phyloP scores from a whole-genome alignment of 495 filamentous ascomycete species.

The Podospora pseudopauciseta region DNA sequence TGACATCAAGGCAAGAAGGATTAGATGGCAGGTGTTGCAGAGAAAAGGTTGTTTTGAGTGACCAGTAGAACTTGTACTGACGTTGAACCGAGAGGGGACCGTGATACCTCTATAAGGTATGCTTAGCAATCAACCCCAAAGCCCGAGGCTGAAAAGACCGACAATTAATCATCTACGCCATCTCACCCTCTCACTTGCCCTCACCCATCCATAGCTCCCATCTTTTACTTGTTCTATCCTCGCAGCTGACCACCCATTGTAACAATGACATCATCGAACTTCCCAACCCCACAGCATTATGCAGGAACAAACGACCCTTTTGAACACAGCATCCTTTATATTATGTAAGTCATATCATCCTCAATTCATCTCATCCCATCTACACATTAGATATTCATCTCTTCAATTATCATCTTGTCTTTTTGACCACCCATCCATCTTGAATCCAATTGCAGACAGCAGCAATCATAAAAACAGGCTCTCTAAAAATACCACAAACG shows the following conservation, averaged over 20 bases:
- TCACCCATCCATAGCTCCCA: not conserved
- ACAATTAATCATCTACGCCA: not conserved
- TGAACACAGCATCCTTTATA: not conserved
- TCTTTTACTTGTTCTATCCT: not conserved
- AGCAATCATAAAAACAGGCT: not conserved
- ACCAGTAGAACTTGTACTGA: not conserved
- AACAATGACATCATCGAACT: slow-evolving; percentile 4
- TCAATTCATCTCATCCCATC: not conserved
- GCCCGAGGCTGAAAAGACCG: not conserved
- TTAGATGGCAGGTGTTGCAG: not conserved
- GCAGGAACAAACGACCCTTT: not conserved
- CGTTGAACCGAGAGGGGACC: not conserved
- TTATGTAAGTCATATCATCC: not conserved
- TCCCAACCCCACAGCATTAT: not conserved
- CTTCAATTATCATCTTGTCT: not conserved
- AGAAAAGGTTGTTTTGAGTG: too few species aligned
- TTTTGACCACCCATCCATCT: not conserved
- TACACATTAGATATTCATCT: not conserved
- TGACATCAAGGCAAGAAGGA: not conserved
- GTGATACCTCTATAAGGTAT: not conserved
- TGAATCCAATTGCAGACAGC: not conserved
- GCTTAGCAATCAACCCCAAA: not conserved
- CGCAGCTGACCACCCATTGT: not conserved
- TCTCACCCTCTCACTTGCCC: not conserved
- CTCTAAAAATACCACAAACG: not conserved